phyloP scores from a whole-genome alignment of 768 basidiomycete genomes.

The Auricularia auricula-judae region DNA sequence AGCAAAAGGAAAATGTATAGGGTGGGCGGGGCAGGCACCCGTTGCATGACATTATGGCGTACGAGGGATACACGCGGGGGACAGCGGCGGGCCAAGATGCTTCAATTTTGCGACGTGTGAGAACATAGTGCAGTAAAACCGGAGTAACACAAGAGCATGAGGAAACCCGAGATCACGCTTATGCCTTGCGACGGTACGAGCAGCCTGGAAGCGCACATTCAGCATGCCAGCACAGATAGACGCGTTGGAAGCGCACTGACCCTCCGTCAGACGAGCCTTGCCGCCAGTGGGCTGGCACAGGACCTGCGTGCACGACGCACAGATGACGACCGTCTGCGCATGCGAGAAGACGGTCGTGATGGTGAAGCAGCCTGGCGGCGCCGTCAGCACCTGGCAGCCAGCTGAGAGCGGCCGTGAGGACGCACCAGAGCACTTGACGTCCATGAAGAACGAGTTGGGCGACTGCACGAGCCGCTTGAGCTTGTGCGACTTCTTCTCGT shows the following conservation, averaged over 20 bases:
- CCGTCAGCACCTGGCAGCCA: slow-evolving; percentile 6
- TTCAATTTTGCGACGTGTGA: not conserved
- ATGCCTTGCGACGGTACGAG: slow-evolving; percentile 88
- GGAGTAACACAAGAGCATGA: not conserved
- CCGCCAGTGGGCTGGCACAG: slow-evolving; percentile 98
- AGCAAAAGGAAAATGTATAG: no score
- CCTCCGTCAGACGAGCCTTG: slow-evolving; percentile 95
- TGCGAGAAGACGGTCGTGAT: slow-evolving; percentile 99
- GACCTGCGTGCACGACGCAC: slow-evolving; percentile 84
- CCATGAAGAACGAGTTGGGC: slow-evolving; percentile 99
- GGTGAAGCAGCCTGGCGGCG: slow-evolving; percentile 70
- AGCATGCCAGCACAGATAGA: slow-evolving; percentile 1
- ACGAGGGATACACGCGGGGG: not conserved
- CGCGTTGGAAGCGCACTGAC: slow-evolving; percentile 34
- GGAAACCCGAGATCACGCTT: not conserved
- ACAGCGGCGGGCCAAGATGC: not conserved
- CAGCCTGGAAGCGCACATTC: slow-evolving; percentile 47
- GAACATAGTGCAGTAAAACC: not conserved
- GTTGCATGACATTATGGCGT: not conserved
- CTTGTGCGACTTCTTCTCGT: slow-evolving; percentile 89
- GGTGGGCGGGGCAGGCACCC: not conserved
- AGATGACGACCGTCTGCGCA: slow-evolving; percentile 94
- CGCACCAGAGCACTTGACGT: slow-evolving; percentile 95
- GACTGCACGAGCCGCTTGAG: slow-evolving; percentile 98
- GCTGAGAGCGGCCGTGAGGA: slow-evolving; percentile 12